Evolutionary conservation across 176 grass and related monocot genomes (phyloP).

Genomic region (Dendrocalamus sinicus): DNA sequence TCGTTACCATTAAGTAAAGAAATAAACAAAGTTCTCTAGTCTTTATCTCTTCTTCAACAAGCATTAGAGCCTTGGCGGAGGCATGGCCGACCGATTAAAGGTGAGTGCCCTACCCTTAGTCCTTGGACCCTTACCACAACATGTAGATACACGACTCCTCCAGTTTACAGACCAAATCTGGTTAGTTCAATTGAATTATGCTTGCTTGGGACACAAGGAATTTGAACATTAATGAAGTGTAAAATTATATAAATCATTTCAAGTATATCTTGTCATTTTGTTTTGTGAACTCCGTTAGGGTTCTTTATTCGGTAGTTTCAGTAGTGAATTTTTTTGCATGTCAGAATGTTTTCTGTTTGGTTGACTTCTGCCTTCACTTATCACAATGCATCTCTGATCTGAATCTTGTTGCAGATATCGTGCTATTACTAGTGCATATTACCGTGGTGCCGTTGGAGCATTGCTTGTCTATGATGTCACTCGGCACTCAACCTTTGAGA

Average conservation of each 20-base stretch:
- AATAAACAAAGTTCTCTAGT: no score
- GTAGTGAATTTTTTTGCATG: background rate
- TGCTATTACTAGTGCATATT: conserved; percentile 94
- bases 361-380: conserved; percentile 15
- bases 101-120: no score
- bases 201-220: background rate
- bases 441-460: conserved; percentile 81
- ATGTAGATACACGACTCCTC: background rate
- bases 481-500: conserved; percentile 77
- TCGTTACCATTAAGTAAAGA: no score
- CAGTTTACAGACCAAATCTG: background rate
- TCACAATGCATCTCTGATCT: background rate
- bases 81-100: no score
- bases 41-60: no score
- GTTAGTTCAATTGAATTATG: conserved; percentile 13
- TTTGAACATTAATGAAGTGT: background rate
- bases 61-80: no score
- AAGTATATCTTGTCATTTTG: conserved; percentile 1
- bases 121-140: no score
- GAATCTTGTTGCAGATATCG: conserved; percentile 65
- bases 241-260: background rate
- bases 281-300: background rate
- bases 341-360: background rate
- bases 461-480: conserved; percentile 89
- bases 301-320: background rate